Evolutionary conservation across 108 stramenopile species (phyloP).

Genomic region (Cyclotella cryptica): DNA sequence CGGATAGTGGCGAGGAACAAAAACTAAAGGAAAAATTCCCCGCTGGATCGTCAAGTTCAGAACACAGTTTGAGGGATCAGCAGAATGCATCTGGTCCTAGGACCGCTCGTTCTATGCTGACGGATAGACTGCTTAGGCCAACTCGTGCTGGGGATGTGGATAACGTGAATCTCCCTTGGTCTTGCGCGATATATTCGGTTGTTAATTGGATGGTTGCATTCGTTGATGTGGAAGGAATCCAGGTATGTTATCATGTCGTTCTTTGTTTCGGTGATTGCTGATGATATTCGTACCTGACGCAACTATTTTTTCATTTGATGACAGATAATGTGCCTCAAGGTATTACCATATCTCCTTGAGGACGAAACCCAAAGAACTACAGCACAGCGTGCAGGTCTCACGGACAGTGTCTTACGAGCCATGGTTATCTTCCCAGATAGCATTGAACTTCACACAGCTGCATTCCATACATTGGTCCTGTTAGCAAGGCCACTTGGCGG

Average conservation of each 20-base stretch:
- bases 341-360: constrained; percentile 75
- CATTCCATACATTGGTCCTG: constrained; percentile 92
- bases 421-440: constrained; percentile 89
- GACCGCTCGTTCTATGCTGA: constrained; percentile 73
- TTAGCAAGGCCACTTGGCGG: constrained; percentile 92
- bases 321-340: constrained; percentile 82
- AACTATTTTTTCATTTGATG: neutral
- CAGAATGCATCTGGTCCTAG: constrained; percentile 33
- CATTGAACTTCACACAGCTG: constrained; percentile 79
- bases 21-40: constrained; percentile 9
- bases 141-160: constrained; percentile 61
- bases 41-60: constrained; percentile 9
- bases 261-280: neutral
- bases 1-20: constrained; percentile 35
- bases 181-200: constrained; percentile 88
- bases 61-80: neutral
- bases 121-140: constrained; percentile 71
- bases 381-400: constrained; percentile 79
- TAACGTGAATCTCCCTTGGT: constrained; percentile 76
- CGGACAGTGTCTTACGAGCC: constrained; percentile 78
- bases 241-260: constrained; percentile 20
- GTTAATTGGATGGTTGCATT: constrained; percentile 93
- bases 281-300: neutral
- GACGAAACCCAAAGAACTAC: constrained; percentile 80
- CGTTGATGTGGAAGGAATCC: constrained; percentile 88